A percentile compares a stretch with the other conserved stretches of the same genome.
These are phyloP conservation scores for Vigna unguiculata DNA, from an alignment of 306 rosid species.

Conservation along the genomic window DNA sequence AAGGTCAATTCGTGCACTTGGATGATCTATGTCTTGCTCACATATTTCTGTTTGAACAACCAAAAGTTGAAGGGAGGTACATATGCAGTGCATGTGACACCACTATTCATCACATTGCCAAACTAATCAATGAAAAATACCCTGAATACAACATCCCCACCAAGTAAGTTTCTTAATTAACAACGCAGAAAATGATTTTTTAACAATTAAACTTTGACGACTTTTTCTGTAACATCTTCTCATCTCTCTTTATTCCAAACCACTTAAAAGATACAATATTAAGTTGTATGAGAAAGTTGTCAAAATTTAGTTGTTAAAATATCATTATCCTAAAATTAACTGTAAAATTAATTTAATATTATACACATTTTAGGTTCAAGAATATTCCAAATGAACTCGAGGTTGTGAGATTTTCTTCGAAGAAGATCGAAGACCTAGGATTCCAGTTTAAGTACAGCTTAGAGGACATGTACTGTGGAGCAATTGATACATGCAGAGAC, in stretches of 20 bases:
- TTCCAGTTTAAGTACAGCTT: conserved; percentile 71
- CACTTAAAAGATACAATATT: too few species aligned
- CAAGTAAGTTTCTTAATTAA: conserved; percentile 48
- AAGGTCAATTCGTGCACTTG: conserved; percentile 68
- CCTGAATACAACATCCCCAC: conserved; percentile 74
- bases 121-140: conserved; percentile 56
- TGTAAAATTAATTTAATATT: too few species aligned
- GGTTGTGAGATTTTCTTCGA: conserved; percentile 62
- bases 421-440: conserved; percentile 68
- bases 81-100: conserved; percentile 62
- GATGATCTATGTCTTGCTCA: conserved; percentile 79
- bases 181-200: too few species aligned
- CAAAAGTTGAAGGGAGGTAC: conserved; percentile 67
- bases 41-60: conserved; percentile 61
- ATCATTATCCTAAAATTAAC: too few species aligned
- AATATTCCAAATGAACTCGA: conserved; percentile 68
- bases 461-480: conserved; percentile 74
- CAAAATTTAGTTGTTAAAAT: too few species aligned
- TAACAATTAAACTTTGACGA: too few species aligned
- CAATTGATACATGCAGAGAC: conserved; percentile 63
- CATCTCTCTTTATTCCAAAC: too few species aligned
- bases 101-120: conserved; percentile 67
- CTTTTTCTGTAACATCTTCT: too few species aligned
- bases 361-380: conserved; percentile 71
- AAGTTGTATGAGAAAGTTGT: too few species aligned